Evolutionary conservation across 1,284 basidiomycete genomes (phyloP).

Genomic region (Marasmius sp.): DNA sequence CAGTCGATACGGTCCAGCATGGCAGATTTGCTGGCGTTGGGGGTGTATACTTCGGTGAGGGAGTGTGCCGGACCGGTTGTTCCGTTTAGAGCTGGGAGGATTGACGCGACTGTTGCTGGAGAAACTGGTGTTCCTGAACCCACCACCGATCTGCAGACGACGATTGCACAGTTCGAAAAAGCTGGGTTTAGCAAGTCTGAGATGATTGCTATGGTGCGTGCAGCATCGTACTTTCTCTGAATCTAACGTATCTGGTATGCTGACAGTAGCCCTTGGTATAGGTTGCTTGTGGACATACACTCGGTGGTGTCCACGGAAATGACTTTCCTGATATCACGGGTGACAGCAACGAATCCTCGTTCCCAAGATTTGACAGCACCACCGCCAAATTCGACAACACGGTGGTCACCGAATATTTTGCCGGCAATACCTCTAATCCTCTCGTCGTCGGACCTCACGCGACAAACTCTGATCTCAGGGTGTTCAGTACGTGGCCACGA

Average conservation of each 20-base stretch:
- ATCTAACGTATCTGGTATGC: not conserved
- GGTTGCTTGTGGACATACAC: constrained; percentile 1
- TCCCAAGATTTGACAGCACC: not conserved
- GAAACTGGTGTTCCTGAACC: not conserved
- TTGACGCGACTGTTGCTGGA: not conserved
- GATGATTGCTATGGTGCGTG: constrained; percentile 1
- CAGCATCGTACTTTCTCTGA: too few relatives aligned
- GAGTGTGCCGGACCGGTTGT: not conserved
- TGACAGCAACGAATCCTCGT: not conserved
- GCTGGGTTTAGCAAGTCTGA: not conserved
- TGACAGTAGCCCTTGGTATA: not conserved
- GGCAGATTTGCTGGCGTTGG: not conserved
- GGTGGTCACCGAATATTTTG: not conserved
- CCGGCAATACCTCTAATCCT: not conserved
- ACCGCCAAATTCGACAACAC: not conserved
- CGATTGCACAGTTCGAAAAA: not conserved
- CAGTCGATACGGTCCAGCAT: not conserved
- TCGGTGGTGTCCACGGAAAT: not conserved
- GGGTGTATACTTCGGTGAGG: not conserved
- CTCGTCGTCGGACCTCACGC: not conserved
- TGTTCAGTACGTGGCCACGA: not conserved
- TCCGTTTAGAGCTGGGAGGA: not conserved
- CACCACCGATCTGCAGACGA: not conserved
- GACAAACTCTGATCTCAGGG: not conserved
- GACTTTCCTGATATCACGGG: not conserved